Evolutionary conservation across 2,329 filamentous ascomycete genomes (phyloP), one percentile per base, ranked within the genome.

Genomic region (Microcyclospora tardicrescens): DNA sequence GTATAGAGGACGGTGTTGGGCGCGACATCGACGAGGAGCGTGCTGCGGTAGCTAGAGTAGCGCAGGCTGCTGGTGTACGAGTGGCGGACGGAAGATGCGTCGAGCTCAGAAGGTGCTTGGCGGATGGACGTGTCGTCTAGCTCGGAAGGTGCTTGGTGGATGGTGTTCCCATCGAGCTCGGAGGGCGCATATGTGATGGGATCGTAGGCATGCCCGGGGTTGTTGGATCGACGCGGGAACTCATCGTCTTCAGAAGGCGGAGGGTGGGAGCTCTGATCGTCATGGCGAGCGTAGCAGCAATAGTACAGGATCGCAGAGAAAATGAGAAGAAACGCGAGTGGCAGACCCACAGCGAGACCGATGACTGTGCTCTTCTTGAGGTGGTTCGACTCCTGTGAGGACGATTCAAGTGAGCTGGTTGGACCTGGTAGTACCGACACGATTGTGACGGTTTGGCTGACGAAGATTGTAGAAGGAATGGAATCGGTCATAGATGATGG

Each of bases 301-400:
- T 19, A 38, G 36, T 40, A 19, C 16, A 46, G 29, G 38, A 27
- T 31, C 10, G 24, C 37, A n/a, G 14, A 4, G 35, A 34, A 15
- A 16, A 32, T 16, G 30, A 45, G 16, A 28, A 46, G 31, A 31
- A 36, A n/a, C 6, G 16, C 33, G 36, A 41, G 16, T 11, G 46
- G 44, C 8, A 48, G 39, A 40, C 42, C 46, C 34, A 43, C 37
- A n/a, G 46, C 46, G 28, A 45, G 28, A 35, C 46, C 44, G 4
- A 28, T 37, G 5, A 37, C 35, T 14, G 35, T 37, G 12, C 19
- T 24, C 19, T 24, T 24, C 19, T 24, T 24, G 19, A 24, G 19
- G 19, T 24, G 19, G 19, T 24, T 4, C 5, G 19, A 5, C 4
- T 24, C 8, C 5, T 24, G 4, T 24, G 35, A 30, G 27, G 28